Evolutionary conservation across 148 eudicot species (phyloP), one percentile per base, ranked within the genome.

Genomic region (Talinum fruticosum): DNA sequence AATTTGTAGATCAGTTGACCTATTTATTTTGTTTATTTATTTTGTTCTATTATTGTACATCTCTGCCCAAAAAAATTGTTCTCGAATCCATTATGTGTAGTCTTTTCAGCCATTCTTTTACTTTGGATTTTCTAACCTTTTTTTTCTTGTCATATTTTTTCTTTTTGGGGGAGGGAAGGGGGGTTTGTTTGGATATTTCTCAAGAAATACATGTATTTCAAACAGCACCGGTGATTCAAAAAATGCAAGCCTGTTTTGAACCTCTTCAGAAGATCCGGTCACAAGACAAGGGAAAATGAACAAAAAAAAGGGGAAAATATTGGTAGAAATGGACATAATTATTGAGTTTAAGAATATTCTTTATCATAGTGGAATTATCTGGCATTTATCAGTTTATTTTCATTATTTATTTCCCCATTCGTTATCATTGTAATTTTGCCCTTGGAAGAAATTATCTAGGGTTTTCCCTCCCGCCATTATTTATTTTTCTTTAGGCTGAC

Each of bases 341-440:
- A 35, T 23, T 35, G 44, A 67, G 15, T 67, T 67, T 67, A 34
- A 36, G 34, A 36, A 28, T 75, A 37, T 74, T 59, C 77, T 61
- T 45, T 26, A 28, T 71, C 19, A 26, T 35, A 2, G 28, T 67
- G 71, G 45, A 6, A 19, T 34, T 67, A 35, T 19, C 26, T 67
- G n/a, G 21, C 35, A 14, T 19, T 18, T 19, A 13, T 16, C 10
- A n/a, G 5, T 8, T 8, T 23, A n/a, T 23, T 7, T 3, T 23
- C 64, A 23, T 24, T 24, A 8, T 59, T 23, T 6, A 1, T 6
- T 1, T 8, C 8, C 64, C 29, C 1, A 18, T 54, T 19, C 12
- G n/a, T 24, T 5, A 59, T 59, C 28, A 59, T 59, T 59, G 0
- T n/a, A 8, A n/a, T 2, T n/a, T 59, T 59, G 64, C 28, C n/a